Evolutionary conservation across 2,329 filamentous ascomycete genomes (phyloP), one percentile per base, ranked within the genome.

Genomic region (Hymenoscyphus occultus): DNA sequence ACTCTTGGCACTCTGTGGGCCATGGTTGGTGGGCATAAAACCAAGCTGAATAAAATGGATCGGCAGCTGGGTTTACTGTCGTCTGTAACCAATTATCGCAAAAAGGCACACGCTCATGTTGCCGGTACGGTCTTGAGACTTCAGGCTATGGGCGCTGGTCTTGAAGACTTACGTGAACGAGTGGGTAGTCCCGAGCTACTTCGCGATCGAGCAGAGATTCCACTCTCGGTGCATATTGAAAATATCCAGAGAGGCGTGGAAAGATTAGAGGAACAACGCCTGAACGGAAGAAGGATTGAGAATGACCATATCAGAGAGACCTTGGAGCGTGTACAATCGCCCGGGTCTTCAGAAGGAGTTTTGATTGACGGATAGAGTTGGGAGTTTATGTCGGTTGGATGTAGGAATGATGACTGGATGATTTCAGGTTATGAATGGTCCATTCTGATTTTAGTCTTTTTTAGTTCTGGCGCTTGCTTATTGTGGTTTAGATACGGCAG

Each of bases 221-320:
- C 90, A 2, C 78, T 95, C 4, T 83, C 84, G 60, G 87, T 92
- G 54, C 90, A 95, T 73, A 87, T 95, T 51, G 87, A 92, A 70
- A 88, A 86, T 64, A 92, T 95, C 67, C 82, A 90, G 64, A 80
- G 86, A 59, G 89, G 90, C 0, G 86, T 93, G 1, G 89, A 93
- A 76, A 81, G 91, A 68, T 78, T 95, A 66, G 87, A 91, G 74
- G 77, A 79, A 28, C 86, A 88, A 58, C 81, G 90, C 65, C 81
- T 83, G 54, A 83, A 85, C 67, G 84, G 86, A 19, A 79, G 84
- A 62, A 82, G 80, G 39, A 77, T 85, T 16, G 87, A 90, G 78
- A 81, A 86, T 54, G 84, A 89, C 40, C 78, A 83, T 61, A 78
- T 88, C 32, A 77, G 80, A 63, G 80, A 83, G 71, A 83, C 82